A percentile compares a stretch with the other conserved stretches of the same genome.
Evolutionary conservation across 345 rosid species (phyloP).

Genomic region (Aquilaria malaccensis): DNA sequence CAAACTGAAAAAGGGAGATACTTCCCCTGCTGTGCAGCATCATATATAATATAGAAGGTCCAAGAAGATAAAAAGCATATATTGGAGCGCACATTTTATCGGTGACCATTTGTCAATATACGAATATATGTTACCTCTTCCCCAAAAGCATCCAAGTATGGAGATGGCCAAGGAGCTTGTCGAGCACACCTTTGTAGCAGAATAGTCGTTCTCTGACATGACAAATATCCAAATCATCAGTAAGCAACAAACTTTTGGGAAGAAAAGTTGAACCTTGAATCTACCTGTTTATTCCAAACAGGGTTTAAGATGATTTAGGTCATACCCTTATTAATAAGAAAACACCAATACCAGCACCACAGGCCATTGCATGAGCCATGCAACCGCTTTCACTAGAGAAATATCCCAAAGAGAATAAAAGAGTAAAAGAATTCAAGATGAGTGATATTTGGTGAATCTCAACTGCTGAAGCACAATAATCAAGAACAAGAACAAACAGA

Average conservation of each 20-base stretch:
- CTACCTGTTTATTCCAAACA: neutral
- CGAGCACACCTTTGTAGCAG: conserved; percentile 73
- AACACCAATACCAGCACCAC: conserved; percentile 87
- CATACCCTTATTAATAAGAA: conserved; percentile 76
- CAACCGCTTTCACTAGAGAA: conserved; percentile 56
- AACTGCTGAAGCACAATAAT: neutral
- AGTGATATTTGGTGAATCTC: neutral
- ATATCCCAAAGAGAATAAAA: conserved; percentile 1
- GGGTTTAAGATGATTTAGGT: neutral
- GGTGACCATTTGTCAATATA: neutral
- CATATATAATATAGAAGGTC: no score
- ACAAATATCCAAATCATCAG: conserved; percentile 10
- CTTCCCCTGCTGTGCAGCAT: no score
- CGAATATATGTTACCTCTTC: conserved; percentile 62
- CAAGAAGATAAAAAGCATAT: neutral
- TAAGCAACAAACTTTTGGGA: neutral
- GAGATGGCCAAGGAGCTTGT: conserved; percentile 91
- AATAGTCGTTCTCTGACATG: conserved; percentile 63
- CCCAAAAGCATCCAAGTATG: conserved; percentile 86
- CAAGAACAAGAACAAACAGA: neutral
- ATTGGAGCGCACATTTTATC: neutral
- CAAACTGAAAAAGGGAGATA: no score
- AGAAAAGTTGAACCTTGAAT: neutral
- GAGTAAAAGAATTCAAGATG: neutral
- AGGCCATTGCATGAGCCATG: conserved; percentile 57